These are phyloP conservation scores for Gloeopeniophorella convolvens DNA, from an alignment of 768 basidiomycete genomes.

Conservation along the genomic window DNA sequence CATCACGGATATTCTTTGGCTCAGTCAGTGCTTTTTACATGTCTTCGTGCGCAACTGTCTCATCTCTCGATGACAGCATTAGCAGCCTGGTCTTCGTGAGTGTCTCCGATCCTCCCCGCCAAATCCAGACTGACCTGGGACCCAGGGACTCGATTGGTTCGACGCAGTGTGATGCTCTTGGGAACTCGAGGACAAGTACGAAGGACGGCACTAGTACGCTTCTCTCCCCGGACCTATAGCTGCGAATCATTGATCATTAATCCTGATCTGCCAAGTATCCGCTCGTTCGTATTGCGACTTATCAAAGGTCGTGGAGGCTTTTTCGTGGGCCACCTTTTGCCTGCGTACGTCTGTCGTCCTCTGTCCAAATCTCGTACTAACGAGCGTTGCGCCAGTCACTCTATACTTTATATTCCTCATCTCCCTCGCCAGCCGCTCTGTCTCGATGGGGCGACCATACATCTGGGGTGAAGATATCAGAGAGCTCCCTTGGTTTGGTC, in stretches of 20 bases:
- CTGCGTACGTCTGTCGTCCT: constrained; percentile 8
- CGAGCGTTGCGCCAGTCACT: constrained; percentile 4
- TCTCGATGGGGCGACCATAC: constrained; percentile 13
- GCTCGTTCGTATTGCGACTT: constrained; percentile 20
- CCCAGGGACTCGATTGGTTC: constrained; percentile 14
- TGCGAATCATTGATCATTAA: background rate
- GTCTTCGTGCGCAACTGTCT: background rate
- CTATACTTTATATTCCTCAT: constrained; percentile 18
- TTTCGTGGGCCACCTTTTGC: constrained; percentile 19
- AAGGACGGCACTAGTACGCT: constrained; percentile 18
- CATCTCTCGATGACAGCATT: constrained; percentile 6
- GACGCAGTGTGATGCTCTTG: constrained; percentile 18
- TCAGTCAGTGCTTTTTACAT: constrained; percentile 9
- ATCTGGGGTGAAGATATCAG: constrained; percentile 20
- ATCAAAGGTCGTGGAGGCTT: constrained; percentile 20
- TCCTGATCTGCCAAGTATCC: constrained; percentile 8
- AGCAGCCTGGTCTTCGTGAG: constrained; percentile 20
- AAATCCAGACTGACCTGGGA: background rate
- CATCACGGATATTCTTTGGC: constrained; percentile 18
- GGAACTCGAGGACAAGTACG: constrained; percentile 4
- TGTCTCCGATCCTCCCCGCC: background rate
- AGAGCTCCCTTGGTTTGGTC: constrained; percentile 20
- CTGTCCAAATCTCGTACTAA: background rate
- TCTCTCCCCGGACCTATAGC: background rate
- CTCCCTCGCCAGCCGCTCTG: constrained; percentile 11